A percentile compares a stretch with the other conserved stretches of the same genome.
Evolutionary conservation across 345 rosid genomes (phyloP).

Genomic region (Eucalyptus globulus): DNA sequence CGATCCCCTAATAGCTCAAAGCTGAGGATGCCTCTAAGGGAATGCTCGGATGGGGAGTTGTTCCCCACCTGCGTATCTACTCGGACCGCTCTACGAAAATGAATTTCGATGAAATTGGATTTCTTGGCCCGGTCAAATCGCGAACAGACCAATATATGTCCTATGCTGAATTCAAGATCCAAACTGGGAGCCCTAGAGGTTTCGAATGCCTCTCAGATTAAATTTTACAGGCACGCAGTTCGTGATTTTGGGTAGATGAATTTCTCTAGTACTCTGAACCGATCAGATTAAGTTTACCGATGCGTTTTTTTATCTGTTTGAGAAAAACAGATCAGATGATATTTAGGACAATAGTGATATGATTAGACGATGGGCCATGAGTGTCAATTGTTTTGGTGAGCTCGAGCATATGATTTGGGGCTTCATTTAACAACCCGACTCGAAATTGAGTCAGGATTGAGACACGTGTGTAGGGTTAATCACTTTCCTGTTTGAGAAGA

Average conservation of each 20-base stretch:
- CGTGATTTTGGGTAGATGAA: not conserved
- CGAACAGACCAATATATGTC: not conserved
- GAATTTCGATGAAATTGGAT: not conserved
- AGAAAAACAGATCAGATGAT: not conserved
- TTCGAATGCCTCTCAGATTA: not conserved
- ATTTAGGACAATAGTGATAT: not conserved
- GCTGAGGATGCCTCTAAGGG: not conserved
- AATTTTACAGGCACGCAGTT: rapidly evolving
- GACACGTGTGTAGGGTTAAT: not conserved
- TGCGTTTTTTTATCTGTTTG: not conserved
- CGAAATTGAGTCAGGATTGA: not conserved
- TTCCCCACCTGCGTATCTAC: not conserved
- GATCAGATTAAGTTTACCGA: not conserved
- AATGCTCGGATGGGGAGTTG: not conserved
- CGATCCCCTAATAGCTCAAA: rapidly evolving
- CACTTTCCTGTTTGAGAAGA: not conserved
- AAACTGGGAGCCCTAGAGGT: not conserved
- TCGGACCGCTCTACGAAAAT: rapidly evolving
- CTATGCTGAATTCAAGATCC: not conserved
- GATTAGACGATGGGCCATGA: not conserved
- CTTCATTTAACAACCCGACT: not conserved
- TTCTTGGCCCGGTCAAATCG: not conserved
- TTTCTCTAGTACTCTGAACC: not conserved
- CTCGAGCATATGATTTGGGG: not conserved
- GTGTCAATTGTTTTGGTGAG: not conserved